phyloP scores from a whole-genome alignment of 2,329 filamentous ascomycete species.

The Talaromyces marneffei region DNA sequence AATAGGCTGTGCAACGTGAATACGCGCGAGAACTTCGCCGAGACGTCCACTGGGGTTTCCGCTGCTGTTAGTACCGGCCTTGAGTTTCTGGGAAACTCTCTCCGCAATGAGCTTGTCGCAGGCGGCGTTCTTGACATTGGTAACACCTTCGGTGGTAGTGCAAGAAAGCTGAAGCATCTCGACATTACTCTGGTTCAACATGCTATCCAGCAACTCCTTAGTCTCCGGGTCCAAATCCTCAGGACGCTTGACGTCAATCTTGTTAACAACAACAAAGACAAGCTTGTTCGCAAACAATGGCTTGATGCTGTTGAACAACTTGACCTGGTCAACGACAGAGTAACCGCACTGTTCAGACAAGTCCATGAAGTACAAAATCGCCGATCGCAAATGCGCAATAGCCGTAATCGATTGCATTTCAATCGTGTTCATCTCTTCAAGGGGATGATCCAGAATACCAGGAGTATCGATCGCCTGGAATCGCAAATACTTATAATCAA shows the following conservation, averaged over 20 bases:
- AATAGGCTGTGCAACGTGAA: conserved; percentile 93
- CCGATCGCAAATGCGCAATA: conserved; percentile 90
- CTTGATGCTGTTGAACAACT: conserved; percentile 93
- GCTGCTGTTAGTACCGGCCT: conserved; percentile 72
- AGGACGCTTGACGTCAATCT: conserved; percentile 85
- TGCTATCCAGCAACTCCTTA: conserved; percentile 68
- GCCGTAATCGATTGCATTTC: conserved; percentile 99
- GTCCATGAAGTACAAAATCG: conserved; percentile 98
- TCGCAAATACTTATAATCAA: conserved; percentile 89
- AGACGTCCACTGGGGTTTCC: conserved; percentile 75
- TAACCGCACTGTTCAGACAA: conserved; percentile 95
- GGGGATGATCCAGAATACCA: conserved; percentile 93
- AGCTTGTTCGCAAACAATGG: conserved; percentile 96
- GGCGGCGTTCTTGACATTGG: conserved; percentile 88
- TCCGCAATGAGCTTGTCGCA: conserved; percentile 91
- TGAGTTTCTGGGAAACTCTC: conserved; percentile 90
- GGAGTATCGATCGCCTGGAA: conserved; percentile 95
- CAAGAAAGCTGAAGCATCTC: conserved; percentile 92
- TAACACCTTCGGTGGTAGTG: conserved; percentile 89
- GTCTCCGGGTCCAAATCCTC: conserved; percentile 78
- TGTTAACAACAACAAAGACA: conserved; percentile 95
- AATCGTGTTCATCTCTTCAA: conserved; percentile 99
- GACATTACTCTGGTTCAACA: conserved; percentile 82
- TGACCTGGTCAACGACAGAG: conserved; percentile 84
- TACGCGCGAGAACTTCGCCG: conserved; percentile 84